Evolutionary conservation across 2,329 filamentous ascomycete species (phyloP).

Genomic region (Colletotrichum eleusines): DNA sequence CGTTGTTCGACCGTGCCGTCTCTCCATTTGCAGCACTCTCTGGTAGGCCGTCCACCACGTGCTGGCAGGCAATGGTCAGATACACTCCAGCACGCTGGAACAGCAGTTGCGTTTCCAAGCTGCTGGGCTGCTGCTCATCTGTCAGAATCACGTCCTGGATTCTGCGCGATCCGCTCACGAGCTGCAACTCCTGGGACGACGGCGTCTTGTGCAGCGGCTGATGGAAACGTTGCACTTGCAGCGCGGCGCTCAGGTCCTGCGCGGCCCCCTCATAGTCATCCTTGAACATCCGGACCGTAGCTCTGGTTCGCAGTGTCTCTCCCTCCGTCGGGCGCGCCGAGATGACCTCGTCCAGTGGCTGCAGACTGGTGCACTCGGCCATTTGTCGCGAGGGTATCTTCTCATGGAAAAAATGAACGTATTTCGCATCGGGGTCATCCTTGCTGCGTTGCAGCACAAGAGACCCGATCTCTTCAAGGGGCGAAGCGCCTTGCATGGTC

Average conservation of each 20-base stretch:
- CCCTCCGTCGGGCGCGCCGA: slow-evolving; percentile 71
- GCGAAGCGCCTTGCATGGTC: slow-evolving; percentile 84
- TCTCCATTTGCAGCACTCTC: slow-evolving; percentile 23
- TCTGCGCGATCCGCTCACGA: slow-evolving; percentile 46
- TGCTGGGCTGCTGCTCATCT: slow-evolving; percentile 73
- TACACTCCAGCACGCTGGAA: slow-evolving; percentile 83
- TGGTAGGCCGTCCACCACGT: slow-evolving; percentile 69
- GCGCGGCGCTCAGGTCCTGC: slow-evolving; percentile 76
- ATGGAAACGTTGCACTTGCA: slow-evolving; percentile 67
- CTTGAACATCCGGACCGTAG: slow-evolving; percentile 81
- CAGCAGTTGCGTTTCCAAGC: slow-evolving; percentile 78
- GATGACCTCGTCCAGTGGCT: slow-evolving; percentile 76
- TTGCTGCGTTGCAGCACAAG: slow-evolving; percentile 78
- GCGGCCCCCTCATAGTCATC: slow-evolving; percentile 78
- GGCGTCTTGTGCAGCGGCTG: slow-evolving; percentile 61
- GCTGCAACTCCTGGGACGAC: slow-evolving; percentile 63
- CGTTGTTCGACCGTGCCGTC: slow-evolving; percentile 19
- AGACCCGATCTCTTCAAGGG: slow-evolving; percentile 80
- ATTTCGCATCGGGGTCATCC: slow-evolving; percentile 79
- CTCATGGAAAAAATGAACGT: slow-evolving; percentile 94
- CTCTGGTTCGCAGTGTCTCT: slow-evolving; percentile 78
- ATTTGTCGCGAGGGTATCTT: slow-evolving; percentile 84
- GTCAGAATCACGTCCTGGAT: slow-evolving; percentile 53
- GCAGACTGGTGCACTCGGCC: slow-evolving; percentile 77
- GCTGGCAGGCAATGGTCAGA: slow-evolving; percentile 76